Percentiles rank a stretch among this genome's conserved stretches.
These are phyloP conservation scores for Colletotrichum orbiculare DNA, from an alignment of 2,329 filamentous ascomycete genomes.

Conservation along the genomic window DNA sequence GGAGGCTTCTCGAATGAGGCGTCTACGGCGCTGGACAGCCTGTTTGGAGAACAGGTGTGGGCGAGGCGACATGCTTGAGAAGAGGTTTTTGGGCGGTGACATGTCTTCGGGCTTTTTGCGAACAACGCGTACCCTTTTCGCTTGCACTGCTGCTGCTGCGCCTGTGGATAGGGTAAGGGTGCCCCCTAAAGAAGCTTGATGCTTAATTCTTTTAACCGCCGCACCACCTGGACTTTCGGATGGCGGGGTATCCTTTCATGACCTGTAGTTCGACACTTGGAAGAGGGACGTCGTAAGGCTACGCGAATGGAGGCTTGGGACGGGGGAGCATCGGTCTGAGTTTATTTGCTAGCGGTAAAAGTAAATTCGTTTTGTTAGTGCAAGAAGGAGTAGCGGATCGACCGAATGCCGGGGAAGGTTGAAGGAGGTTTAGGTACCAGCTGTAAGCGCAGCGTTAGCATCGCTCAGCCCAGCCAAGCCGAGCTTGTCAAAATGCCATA, in stretches of 20 bases:
- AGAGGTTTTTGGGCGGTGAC: constrained; percentile 3
- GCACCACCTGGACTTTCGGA: constrained; percentile 19
- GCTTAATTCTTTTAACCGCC: constrained; percentile 30
- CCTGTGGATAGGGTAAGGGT: constrained; percentile 13
- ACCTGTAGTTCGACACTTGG: constrained; percentile 22
- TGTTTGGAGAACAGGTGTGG: neutral
- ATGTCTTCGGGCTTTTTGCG: constrained; percentile 6
- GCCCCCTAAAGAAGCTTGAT: constrained; percentile 25
- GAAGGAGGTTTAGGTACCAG: constrained; percentile 25
- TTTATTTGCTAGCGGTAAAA: too few relatives aligned
- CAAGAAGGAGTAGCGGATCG: constrained; percentile 2
- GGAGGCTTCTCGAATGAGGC: constrained; percentile 16
- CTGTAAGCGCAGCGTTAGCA: constrained; percentile 14
- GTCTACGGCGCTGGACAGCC: neutral
- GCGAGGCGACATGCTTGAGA: neutral
- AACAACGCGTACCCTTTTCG: constrained; percentile 16
- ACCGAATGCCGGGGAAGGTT: neutral
- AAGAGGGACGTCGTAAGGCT: constrained; percentile 29
- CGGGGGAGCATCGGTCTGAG: too few relatives aligned
- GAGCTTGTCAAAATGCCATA: constrained; percentile 27
- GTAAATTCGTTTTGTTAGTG: too few relatives aligned
- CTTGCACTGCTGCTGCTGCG: constrained; percentile 16
- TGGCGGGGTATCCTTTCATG: constrained; percentile 15
- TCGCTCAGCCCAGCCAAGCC: constrained; percentile 23
- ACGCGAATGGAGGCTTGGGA: constrained; percentile 20